Evolutionary conservation across 2,329 filamentous ascomycete species (phyloP), one percentile per base, ranked within the genome.

Genomic region (Xenosphaeropsis pyriputrescens): DNA sequence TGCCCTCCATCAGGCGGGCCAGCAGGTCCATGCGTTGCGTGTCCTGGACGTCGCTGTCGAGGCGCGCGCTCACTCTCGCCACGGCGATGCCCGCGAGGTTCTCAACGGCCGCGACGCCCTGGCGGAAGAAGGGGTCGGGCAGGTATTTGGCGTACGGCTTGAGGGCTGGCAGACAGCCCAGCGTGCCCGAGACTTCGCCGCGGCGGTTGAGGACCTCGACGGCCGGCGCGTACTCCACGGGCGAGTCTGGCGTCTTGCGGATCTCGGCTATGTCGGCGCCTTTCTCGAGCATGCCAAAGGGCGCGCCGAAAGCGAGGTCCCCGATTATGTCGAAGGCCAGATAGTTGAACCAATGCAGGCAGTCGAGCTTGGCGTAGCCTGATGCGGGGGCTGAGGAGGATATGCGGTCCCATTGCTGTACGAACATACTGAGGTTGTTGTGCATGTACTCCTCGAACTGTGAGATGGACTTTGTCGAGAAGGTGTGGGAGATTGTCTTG

Each of bases 361-460:
- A 78, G 53, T 89, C 82, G 40, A 88, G 56, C 17, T 70, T 64
- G 9, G 76, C 78, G 39, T 68, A 71, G 29, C 15, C 22, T 9
- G 14, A 9, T 19, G 9, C 15, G 19, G 18, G 35, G 13, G 41
- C 29, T n/a, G 34, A 14, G 8, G 63, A 58, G 11, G 65, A 64
- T n/a, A 88, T 61, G 14, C 63, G 63, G 50, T 84, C 80, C 68
- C 85, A 83, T 52, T 84, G 75, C 41, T 63, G 61, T 18, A 80
- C 73, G 40, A 93, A 80, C 14, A 75, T 62, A 42, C 79, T 73
- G 2, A 93, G 67, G 55, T 89, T 93, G 47, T 67, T 62, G 52
- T 83, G 78, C 44, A 93, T 88, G 57, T 88, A 93, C 36, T 86
- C 83, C 62, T 93, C 85, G 52, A 91, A 91, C 53, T 93, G 76